Conservation (phyloP, 106 monocot genomes). For the Amphibolis antarctica region DNA sequence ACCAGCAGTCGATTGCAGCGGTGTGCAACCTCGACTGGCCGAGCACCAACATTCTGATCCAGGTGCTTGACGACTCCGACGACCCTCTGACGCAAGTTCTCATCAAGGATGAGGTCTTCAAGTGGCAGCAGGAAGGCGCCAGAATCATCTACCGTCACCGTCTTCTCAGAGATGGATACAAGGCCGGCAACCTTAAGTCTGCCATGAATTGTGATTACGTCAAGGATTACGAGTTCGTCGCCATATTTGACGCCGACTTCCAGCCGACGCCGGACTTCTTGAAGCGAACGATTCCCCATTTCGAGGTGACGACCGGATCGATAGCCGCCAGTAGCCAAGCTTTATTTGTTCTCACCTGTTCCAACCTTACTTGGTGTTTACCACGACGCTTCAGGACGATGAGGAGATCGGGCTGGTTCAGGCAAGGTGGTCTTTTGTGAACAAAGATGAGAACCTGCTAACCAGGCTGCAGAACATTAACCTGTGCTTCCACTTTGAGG, state of each 20-base stretch:
- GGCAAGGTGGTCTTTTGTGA: conserved; percentile 92
- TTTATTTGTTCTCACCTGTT: not conserved
- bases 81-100: conserved; percentile 46
- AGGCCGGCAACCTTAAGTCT: conserved; percentile 92
- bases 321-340: too few relatives aligned
- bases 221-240: conserved; percentile 89
- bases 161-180: conserved; percentile 65
- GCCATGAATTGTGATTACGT: conserved; percentile 92
- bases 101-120: conserved; percentile 79
- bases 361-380: not conserved
- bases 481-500: conserved; percentile 98
- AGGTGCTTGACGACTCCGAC: conserved; percentile 88
- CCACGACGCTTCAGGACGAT: conserved; percentile 37
- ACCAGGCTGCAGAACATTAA: conserved; percentile 92
- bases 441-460: conserved; percentile 95
- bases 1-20: conserved; percentile 87
- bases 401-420: conserved; percentile 82
- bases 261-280: conserved; percentile 76
- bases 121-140: conserved; percentile 65
- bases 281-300: conserved; percentile 77
- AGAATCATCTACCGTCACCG: conserved; percentile 72
- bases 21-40: conserved; percentile 92
- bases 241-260: conserved; percentile 95
- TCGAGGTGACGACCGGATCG: conserved; percentile 39
- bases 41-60: conserved; percentile 52